phyloP scores from a whole-genome alignment of 805 yeast genomes.

The Scheffersomyces stipitis region DNA sequence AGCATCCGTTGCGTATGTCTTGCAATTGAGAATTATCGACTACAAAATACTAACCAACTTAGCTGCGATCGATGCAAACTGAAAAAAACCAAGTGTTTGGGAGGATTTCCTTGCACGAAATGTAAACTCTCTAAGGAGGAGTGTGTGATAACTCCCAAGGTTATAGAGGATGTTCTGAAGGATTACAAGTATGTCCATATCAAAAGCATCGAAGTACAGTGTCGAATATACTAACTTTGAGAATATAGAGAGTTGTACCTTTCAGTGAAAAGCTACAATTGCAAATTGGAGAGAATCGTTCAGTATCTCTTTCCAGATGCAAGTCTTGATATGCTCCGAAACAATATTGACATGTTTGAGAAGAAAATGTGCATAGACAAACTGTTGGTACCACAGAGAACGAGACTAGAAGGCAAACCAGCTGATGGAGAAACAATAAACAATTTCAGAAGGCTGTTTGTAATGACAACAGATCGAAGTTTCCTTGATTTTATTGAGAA shows the following conservation, averaged over 20 bases:
- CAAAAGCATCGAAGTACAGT: no score
- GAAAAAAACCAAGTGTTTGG: conserved; percentile 8
- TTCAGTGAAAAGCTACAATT: conserved; percentile 6
- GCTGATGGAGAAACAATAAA: background rate
- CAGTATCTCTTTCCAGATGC: conserved; percentile 9
- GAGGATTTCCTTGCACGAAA: conserved; percentile 7
- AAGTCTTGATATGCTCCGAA: conserved; percentile 7
- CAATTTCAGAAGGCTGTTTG: background rate
- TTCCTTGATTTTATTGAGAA: conserved; percentile 13
- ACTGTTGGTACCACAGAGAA: background rate
- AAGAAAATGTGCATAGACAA: conserved; percentile 7
- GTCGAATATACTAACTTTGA: no score
- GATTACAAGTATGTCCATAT: background rate
- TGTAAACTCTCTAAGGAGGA: background rate
- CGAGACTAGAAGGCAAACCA: background rate
- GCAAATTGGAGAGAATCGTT: conserved; percentile 13
- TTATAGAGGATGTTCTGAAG: background rate
- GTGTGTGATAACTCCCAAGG: background rate
- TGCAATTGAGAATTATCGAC: background rate
- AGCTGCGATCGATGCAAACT: conserved; percentile 13
- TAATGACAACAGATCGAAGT: conserved; percentile 15
- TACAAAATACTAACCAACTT: conserved; percentile 1
- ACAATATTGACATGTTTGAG: conserved; percentile 11
- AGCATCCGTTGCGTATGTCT: conserved; percentile 8
- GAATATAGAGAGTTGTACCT: background rate